Base-by-base conservation (phyloP, 768 basidiomycete genomes). In the Suillus placidus region DNA sequence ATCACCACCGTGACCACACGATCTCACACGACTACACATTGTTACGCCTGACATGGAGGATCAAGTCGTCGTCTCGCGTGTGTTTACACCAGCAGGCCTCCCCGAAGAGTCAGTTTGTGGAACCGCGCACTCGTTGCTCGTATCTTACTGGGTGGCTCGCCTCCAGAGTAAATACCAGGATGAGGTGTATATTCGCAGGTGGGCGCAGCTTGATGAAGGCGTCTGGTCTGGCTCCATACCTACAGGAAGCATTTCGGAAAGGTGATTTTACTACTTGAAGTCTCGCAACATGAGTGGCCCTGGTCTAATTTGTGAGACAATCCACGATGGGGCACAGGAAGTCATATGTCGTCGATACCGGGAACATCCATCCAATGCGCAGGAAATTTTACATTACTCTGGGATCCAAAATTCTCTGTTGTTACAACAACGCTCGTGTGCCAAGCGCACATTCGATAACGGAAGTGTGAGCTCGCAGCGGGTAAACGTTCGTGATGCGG, bases 101-200 rank as follows among this genome's bases (percentile, higher is more conserved):
- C 75, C 74, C 3, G 85, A 87, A 73, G 86, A 87, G 64, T 79
- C 75, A 20, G 85, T 85, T 6, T 87, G 85, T 65, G 85, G 86
- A 12, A 82, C 82, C 45, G 83, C 84, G 0, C 86, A 87, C 67
- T 80, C 80, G 55, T 62, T 86, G 47, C 64, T 84, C 40, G 77
- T 70, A 2, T 84, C 85, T 3, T 86, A 86, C 66, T 87, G 85
- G 83, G 76, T 76, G 30, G 66, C 67, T 10, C 35, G 42, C 18
- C 60, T 68, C 10, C 68, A 73, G 8, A 76, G 77, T 40, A 47
- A 6, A 10, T 10, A 47, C 12, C 4, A 42, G 42, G 42, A 42
- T 42, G 10, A 12, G 3, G 12, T 3, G 76, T 69, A 69, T 34
- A 83, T 84, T 5, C 83, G 72, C 84, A 86, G 70, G 85, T 87